phyloP scores from a whole-genome alignment of 441 rosid genomes.

The Oxalis stricta region DNA sequence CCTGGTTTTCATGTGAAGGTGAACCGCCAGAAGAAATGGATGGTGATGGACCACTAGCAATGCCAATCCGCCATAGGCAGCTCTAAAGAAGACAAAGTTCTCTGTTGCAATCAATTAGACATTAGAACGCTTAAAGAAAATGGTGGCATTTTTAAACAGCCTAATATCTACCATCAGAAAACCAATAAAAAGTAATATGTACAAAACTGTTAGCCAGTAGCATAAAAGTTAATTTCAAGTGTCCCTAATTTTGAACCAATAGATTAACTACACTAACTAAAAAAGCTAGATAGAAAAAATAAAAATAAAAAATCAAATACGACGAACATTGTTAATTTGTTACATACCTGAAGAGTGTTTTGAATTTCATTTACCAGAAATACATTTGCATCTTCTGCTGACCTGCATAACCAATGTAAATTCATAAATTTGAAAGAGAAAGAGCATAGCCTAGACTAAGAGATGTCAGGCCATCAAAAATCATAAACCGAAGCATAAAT shows the following conservation, averaged over 20 bases:
- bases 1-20: slow-evolving; percentile 29
- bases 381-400: slow-evolving; percentile 79
- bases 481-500: too few relatives aligned
- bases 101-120: slow-evolving; percentile 42
- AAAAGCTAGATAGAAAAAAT: neutral
- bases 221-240: too few relatives aligned
- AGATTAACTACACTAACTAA: too few relatives aligned
- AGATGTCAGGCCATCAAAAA: too few relatives aligned
- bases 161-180: slow-evolving; percentile 3
- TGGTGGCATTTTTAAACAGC: neutral
- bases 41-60: slow-evolving; percentile 33
- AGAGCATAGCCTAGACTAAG: too few relatives aligned
- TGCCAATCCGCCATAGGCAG: slow-evolving; percentile 78
- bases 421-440: too few relatives aligned
- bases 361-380: slow-evolving; percentile 82
- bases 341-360: slow-evolving; percentile 75
- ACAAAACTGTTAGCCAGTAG: too few relatives aligned
- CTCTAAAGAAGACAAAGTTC: slow-evolving; percentile 86
- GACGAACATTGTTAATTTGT: too few relatives aligned
- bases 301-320: slow-evolving; percentile 3
- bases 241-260: too few relatives aligned
- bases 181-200: neutral
- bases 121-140: slow-evolving; percentile 10
- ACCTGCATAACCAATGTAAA: slow-evolving; percentile 41
- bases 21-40: slow-evolving; percentile 31